These are phyloP conservation scores for Zygnema cylindricum DNA, from an alignment of 139 green algal species.

Conservation along the genomic window DNA sequence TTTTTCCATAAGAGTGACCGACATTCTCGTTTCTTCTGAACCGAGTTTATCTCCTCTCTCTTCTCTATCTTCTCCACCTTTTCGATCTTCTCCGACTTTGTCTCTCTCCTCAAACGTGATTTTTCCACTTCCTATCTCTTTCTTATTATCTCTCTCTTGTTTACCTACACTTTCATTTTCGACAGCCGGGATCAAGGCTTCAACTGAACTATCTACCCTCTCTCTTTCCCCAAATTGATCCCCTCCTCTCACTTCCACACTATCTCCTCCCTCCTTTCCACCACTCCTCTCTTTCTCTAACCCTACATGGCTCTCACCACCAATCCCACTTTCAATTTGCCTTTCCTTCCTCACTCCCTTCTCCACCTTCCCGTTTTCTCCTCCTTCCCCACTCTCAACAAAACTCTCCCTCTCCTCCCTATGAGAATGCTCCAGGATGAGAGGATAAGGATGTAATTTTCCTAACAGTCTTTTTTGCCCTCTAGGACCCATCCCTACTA, in stretches of 20 bases:
- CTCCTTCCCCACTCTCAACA: not conserved
- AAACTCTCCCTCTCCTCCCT: not conserved
- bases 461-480: constrained; percentile 17
- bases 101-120: not conserved
- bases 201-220: too few relatives aligned
- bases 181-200: too few relatives aligned
- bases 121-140: not conserved
- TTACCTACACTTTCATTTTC: not conserved
- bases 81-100: not conserved
- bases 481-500: constrained; percentile 39
- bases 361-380: constrained; percentile 11
- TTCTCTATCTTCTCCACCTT: not conserved
- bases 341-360: not conserved
- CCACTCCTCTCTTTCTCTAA: not conserved
- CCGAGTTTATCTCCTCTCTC: not conserved
- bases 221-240: not conserved
- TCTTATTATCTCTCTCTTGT: not conserved
- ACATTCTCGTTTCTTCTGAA: not conserved
- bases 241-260: not conserved
- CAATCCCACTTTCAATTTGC: not conserved
- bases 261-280: not conserved
- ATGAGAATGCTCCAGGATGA: constrained; percentile 3
- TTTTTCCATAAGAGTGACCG: not conserved
- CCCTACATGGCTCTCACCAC: not conserved
- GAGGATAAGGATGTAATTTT: not conserved